phyloP scores from a whole-genome alignment of 2,329 filamentous ascomycete genomes.

The Ceratocystis harringtonii region DNA sequence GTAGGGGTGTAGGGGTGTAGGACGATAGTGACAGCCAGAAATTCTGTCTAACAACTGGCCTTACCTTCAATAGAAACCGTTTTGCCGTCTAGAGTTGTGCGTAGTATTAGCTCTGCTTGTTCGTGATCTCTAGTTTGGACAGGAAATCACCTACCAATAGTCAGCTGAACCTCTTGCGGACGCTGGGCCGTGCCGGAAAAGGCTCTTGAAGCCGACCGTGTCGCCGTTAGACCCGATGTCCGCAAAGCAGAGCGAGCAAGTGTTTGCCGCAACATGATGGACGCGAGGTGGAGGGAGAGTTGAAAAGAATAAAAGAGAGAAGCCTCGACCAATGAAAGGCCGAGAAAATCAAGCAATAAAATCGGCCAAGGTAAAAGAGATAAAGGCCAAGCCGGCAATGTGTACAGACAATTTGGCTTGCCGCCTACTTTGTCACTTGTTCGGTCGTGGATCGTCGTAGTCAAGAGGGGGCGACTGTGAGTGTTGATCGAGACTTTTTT shows the following conservation, averaged over 20 bases:
- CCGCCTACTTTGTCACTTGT: constrained; percentile 1
- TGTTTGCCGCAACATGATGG: constrained; percentile 52
- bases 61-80: constrained; percentile 95
- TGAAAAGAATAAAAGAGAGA: neutral
- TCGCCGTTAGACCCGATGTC: constrained; percentile 39
- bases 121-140: constrained; percentile 21
- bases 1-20: neutral
- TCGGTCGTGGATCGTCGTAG: neutral
- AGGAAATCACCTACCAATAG: constrained; percentile 50
- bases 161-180: constrained; percentile 89
- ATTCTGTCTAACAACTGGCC: constrained; percentile 12
- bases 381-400: neutral
- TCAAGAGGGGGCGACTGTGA: neutral
- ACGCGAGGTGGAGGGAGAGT: neutral
- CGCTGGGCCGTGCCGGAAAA: constrained; percentile 70
- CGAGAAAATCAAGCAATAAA: neutral
- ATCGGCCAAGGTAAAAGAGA: neutral
- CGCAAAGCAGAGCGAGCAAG: constrained; percentile 54
- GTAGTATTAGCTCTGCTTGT: constrained; percentile 19
- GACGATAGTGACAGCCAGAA: neutral
- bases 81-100: constrained; percentile 60
- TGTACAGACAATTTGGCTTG: neutral
- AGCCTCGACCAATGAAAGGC: neutral
- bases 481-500: constrained; percentile 6
- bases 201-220: constrained; percentile 47